phyloP scores from a whole-genome alignment of 1,139 yeast genomes.

The Scheffersomyces cryptocercus region DNA sequence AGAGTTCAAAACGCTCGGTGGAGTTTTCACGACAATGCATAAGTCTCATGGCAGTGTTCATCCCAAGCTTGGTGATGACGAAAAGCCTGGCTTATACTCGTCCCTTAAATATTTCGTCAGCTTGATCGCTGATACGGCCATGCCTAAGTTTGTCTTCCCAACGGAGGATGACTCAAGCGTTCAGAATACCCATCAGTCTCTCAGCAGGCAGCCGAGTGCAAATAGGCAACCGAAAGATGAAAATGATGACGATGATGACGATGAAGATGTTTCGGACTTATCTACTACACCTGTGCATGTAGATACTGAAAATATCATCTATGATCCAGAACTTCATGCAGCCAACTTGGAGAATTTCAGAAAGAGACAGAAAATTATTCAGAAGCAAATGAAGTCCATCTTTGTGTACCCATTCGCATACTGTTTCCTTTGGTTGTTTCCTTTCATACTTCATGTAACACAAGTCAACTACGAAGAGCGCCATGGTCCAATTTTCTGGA shows the following conservation, averaged over 20 bases:
- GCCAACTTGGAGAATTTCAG: slow-evolving; percentile 63
- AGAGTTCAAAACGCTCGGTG: slow-evolving; percentile 57
- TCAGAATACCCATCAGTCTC: not conserved
- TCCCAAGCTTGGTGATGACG: slow-evolving; percentile 10
- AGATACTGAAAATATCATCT: slow-evolving; percentile 18
- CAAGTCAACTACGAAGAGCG: slow-evolving; percentile 52
- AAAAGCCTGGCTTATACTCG: slow-evolving; percentile 38
- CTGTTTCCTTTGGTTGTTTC: slow-evolving; percentile 77
- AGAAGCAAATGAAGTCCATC: slow-evolving; percentile 76
- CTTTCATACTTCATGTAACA: slow-evolving; percentile 68
- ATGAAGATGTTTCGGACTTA: slow-evolving; percentile 5
- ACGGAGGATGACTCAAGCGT: not conserved
- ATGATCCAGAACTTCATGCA: slow-evolving; percentile 49
- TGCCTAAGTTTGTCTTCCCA: slow-evolving; percentile 35
- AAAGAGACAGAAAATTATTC: slow-evolving; percentile 62
- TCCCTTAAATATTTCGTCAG: slow-evolving; percentile 32
- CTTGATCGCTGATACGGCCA: slow-evolving; percentile 22
- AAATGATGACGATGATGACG: slow-evolving; percentile 8
- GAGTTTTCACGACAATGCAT: slow-evolving; percentile 40
- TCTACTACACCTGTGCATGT: slow-evolving; percentile 12
- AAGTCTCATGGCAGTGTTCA: slow-evolving; percentile 7
- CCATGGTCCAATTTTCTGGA: slow-evolving; percentile 61
- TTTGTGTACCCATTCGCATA: slow-evolving; percentile 86
- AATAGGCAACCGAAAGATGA: slow-evolving; percentile 2
- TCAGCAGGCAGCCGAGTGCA: not conserved